Percentiles rank a stretch among this genome's conserved stretches.
phyloP scores from a whole-genome alignment of 768 basidiomycete genomes.

The Termitomyces sp. region DNA sequence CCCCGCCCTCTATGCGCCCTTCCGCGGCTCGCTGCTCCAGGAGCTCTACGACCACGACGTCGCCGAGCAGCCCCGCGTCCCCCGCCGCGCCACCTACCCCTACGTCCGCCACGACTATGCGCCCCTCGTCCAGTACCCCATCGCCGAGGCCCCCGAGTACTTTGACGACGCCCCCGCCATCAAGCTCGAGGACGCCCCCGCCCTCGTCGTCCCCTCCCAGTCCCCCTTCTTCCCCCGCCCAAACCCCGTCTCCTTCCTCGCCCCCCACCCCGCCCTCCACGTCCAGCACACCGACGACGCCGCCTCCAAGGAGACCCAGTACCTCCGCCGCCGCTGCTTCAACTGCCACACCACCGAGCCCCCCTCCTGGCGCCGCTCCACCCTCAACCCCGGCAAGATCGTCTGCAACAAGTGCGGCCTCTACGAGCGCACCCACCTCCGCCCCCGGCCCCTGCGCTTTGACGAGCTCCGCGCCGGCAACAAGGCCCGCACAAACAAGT shows the following conservation, averaged over 20 bases:
- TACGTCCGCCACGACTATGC: constrained; percentile 70
- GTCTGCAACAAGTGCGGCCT: constrained; percentile 93
- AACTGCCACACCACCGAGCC: constrained; percentile 92
- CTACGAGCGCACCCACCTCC: constrained; percentile 84
- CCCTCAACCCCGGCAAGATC: constrained; percentile 87
- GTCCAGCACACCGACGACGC: constrained; percentile 91
- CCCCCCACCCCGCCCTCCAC: constrained; percentile 46
- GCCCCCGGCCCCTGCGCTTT: constrained; percentile 78
- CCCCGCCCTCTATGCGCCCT: constrained; percentile 26
- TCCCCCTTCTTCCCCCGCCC: constrained; percentile 37
- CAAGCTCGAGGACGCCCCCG: constrained; percentile 38
- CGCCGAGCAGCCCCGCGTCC: constrained; percentile 32
- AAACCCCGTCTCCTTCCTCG: constrained; percentile 30
- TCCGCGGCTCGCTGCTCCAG: constrained; percentile 52
- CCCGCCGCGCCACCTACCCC: constrained; percentile 70
- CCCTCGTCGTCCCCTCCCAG: constrained; percentile 63
- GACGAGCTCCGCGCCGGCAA: constrained; percentile 85
- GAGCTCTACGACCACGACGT: constrained; percentile 66
- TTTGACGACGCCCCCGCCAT: constrained; percentile 33
- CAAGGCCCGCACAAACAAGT: constrained; percentile 61
- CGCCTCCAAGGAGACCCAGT: constrained; percentile 86
- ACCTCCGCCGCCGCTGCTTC: constrained; percentile 81
- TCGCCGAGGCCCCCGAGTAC: constrained; percentile 31
- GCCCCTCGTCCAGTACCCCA: constrained; percentile 29
- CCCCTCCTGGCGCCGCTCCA: constrained; percentile 81